Conservation (phyloP, 331 rosid species). For the Arachis monticola region DNA sequence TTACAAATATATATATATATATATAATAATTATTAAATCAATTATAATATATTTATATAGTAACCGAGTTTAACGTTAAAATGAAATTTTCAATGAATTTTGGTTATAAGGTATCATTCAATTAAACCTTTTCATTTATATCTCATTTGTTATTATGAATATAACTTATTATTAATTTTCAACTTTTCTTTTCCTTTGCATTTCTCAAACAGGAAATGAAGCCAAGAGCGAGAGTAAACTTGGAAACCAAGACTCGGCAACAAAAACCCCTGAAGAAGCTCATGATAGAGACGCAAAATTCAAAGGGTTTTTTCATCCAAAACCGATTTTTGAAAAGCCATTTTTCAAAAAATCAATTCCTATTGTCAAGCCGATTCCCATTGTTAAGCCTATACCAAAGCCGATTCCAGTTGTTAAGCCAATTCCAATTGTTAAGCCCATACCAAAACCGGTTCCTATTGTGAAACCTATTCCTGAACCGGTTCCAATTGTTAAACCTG, state of each 20-base stretch:
- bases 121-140: no score
- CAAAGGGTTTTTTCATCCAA: conserved; percentile 31
- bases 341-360: conserved; percentile 19
- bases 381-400: not conserved
- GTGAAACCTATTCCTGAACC: conserved; percentile 9
- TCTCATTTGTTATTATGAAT: no score
- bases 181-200: not conserved
- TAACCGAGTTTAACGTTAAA: no score
- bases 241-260: conserved; percentile 4
- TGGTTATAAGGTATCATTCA: no score
- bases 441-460: conserved; percentile 1
- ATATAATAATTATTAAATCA: no score
- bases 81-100: no score
- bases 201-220: conserved; percentile 24
- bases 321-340: conserved; percentile 47
- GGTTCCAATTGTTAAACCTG: conserved; percentile 21
- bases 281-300: conserved; percentile 46
- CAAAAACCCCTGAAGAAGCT: conserved; percentile 3
- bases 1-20: no score
- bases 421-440: not conserved
- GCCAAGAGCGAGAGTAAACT: conserved; percentile 19
- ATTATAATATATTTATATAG: no score
- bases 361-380: conserved; percentile 2
- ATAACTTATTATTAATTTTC: not conserved
- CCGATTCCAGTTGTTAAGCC: not conserved